Base-by-base conservation (phyloP, 495 filamentous ascomycete genomes). In the Arthonia radiata region DNA sequence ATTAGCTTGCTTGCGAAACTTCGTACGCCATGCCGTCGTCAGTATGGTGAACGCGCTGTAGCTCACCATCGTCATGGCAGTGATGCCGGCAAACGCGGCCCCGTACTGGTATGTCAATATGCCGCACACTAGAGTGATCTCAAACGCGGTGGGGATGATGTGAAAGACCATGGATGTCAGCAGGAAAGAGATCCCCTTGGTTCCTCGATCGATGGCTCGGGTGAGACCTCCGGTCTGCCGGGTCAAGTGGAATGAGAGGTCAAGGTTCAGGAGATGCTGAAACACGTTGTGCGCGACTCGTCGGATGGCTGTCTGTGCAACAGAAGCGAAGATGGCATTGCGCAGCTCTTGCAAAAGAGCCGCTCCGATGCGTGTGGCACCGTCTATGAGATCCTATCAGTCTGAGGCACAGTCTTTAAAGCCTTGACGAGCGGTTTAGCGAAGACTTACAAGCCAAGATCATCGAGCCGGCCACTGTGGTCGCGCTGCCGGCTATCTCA, bases 91-190 rank as follows among this genome's bases (percentile, higher is more conserved):
- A 47, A 93, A 97, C 37, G 79, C 63, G 26, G 64, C 54, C 14
- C 86, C 86, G 44, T 89, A 97, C 47, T 94, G 82, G 45, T 83
- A 94, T 5, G 83, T 92, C 57, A 78, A 41, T 28, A 79, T 92
- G 30, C 89, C 81, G 42, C 86, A 97, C 1, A 97, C 86, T 54
- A 97, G 74, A 24, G 66, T 64, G 27, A 97, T 93, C 46, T 97
- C 86, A 27, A 97, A 46, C 0, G 81, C 79, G 0, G 86, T 94
- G 0, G 86, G 86, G 10, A 94, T 59, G 23, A 97, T 75, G 41
- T 94, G 89, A 41, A 97, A 94, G 18, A 97, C 81, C 86, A 97
- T 94, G 21, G 82, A 92, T 5, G 78, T 90, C 30, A 94, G 57
- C 31, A 94, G 47, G 42, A 94, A 97, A 48, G 80, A 92, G 42